Base-by-base conservation (phyloP, 768 basidiomycete genomes). In the Ramaria sp. region DNA sequence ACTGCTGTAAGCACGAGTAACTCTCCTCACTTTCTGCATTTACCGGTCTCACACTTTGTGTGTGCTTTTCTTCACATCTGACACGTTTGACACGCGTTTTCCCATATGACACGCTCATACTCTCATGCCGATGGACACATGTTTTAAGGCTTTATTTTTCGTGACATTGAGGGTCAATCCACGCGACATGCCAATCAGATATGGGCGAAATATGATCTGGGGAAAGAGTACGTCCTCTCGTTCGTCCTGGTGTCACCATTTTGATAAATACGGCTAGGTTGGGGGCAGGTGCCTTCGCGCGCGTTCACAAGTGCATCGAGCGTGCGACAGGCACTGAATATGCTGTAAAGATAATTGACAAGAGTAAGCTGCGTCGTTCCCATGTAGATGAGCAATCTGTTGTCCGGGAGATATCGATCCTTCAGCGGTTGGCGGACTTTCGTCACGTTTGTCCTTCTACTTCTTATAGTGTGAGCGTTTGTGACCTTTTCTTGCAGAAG, bases 221-320 rank as follows among this genome's bases (percentile, higher is more conserved):
- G 74, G 30, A 65, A 71, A 49, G 83, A 88, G 50, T 57, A 25
- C 30, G 50, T 42, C 27, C 24, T 27, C 20, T 5, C 22, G 25
- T 30, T 34, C 38, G 18, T 25, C 8, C 45, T 34, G 39, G 20
- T 45, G 44, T 57, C 20, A 41, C 44, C 55, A 52, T 8, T 30
- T 34, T 44, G 8, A 55, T 15, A 2, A 13, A 32, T 45, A 6
- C 34, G 18, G 16, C 20, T 30, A 57, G 56, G 65, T 78, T 97
- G 3, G 95, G 95, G 51, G 85, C 83, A 61, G 95, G 95, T 8
- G 83, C 89, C 2, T 98, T 96, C 64, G 95, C 92, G 3, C 85
- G 84, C 9, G 95, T 97, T 18, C 78, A 83, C 71, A 88, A 85
- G 65, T 92, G 88, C 1, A 72, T 93, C 43, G 76, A 81, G 60